phyloP scores from a whole-genome alignment of 176 grass and related monocot species.

The Triticum dicoccoides region DNA sequence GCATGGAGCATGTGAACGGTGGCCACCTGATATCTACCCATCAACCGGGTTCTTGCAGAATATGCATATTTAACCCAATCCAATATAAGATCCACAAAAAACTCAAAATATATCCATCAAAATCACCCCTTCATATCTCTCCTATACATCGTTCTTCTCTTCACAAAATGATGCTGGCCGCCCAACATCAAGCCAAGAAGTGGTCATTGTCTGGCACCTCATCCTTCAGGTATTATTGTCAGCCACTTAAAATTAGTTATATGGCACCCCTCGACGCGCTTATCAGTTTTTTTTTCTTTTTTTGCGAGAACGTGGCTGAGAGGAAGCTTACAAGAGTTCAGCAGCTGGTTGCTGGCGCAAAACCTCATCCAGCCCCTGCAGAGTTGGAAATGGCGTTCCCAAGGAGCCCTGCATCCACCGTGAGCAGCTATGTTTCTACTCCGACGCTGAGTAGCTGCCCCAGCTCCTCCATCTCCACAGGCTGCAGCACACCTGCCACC shows the following conservation, averaged over 20 bases:
- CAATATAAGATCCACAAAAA: not conserved
- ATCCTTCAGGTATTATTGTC: not conserved
- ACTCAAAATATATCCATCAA: not conserved
- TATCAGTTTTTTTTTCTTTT: not conserved
- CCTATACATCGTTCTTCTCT: not conserved
- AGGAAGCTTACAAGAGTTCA: not conserved
- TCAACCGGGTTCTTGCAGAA: too few species aligned
- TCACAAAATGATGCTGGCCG: not conserved
- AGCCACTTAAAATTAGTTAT: not conserved
- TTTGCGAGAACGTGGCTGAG: too few species aligned
- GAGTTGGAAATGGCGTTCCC: not conserved
- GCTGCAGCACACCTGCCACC: not conserved
- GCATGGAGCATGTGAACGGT: too few species aligned
- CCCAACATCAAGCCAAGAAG: not conserved
- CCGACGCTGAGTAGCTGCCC: not conserved
- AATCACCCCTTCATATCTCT: not conserved
- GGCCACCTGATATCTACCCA: too few species aligned
- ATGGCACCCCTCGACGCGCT: not conserved
- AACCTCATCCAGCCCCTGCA: not conserved
- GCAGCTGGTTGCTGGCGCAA: not conserved
- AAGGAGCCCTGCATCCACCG: not conserved
- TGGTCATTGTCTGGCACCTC: not conserved
- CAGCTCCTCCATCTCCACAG: not conserved
- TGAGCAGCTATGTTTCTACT: constrained; percentile 2
- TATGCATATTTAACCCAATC: not conserved